Evolutionary conservation across 1,139 yeast genomes (phyloP).

Genomic region (Lodderomyces orthopsilosis): DNA sequence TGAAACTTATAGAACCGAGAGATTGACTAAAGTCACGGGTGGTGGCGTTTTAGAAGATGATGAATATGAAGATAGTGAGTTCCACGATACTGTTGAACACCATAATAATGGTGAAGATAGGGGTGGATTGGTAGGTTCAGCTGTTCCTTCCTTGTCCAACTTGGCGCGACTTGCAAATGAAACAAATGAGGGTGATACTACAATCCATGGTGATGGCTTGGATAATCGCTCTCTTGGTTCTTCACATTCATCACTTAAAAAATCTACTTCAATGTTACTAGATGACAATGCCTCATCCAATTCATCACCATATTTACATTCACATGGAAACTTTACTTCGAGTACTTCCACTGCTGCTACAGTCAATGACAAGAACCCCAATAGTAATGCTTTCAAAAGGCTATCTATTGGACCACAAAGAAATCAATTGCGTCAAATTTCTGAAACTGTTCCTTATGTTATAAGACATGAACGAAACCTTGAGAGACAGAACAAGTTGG

Average conservation of each 20-base stretch:
- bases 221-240: constrained; percentile 26
- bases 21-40: constrained; percentile 53
- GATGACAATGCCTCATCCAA: constrained; percentile 32
- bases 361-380: constrained; percentile 19
- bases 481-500: constrained; percentile 73
- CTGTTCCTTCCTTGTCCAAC: constrained; percentile 63
- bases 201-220: constrained; percentile 7
- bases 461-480: constrained; percentile 71
- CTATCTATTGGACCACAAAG: constrained; percentile 62
- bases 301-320: constrained; percentile 31
- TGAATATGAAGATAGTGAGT: constrained; percentile 18
- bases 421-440: constrained; percentile 67
- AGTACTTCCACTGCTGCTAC: constrained; percentile 30
- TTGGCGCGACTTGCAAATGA: constrained; percentile 53
- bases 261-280: constrained; percentile 36
- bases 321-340: constrained; percentile 29
- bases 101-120: constrained; percentile 9
- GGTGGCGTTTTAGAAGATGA: constrained; percentile 25
- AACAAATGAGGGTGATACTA: constrained; percentile 7
- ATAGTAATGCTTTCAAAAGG: constrained; percentile 48
- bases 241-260: constrained; percentile 21
- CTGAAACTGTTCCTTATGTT: constrained; percentile 80
- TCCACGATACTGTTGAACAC: constrained; percentile 32
- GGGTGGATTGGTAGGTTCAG: constrained; percentile 8
- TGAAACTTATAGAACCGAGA: constrained; percentile 90